phyloP scores from a whole-genome alignment of 106 monocot genomes.

The Dioscorea alata region DNA sequence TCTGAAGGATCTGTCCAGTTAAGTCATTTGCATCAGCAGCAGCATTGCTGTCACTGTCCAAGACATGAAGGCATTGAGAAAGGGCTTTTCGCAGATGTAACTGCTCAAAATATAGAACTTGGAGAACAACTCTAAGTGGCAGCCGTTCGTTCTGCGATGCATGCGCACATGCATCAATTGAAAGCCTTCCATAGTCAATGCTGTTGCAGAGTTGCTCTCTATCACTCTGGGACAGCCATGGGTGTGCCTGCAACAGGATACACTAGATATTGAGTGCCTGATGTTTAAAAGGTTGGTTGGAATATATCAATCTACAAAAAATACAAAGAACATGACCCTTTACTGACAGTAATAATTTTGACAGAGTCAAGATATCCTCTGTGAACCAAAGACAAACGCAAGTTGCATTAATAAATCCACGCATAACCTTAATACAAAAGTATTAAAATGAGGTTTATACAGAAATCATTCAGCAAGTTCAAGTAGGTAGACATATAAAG shows the following conservation, averaged over 20 bases:
- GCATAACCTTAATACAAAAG: not conserved
- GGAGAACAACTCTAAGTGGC: conserved; percentile 32
- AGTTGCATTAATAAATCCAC: not conserved
- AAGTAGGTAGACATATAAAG: not conserved
- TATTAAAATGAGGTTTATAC: not conserved
- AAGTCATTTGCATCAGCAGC: conserved; percentile 2
- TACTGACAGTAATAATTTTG: not conserved
- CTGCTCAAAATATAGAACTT: conserved; percentile 32
- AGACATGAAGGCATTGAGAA: conserved; percentile 7
- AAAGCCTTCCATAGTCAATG: conserved; percentile 34
- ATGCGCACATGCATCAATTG: conserved; percentile 47
- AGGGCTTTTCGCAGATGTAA: conserved; percentile 26
- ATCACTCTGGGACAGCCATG: conserved; percentile 36
- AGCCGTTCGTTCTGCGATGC: conserved; percentile 33
- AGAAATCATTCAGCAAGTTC: not conserved
- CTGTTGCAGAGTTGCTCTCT: conserved; percentile 29
- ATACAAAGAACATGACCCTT: not conserved
- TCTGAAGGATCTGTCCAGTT: conserved; percentile 5
- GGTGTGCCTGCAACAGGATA: conserved; percentile 21
- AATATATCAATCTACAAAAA: not conserved
- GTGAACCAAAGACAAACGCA: not conserved
- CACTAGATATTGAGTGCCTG: conserved; percentile 1
- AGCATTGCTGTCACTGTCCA: conserved; percentile 4
- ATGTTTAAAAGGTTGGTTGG: not conserved
- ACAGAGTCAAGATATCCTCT: not conserved